These are phyloP conservation scores for Penicillium crustosum DNA, from an alignment of 2,329 filamentous ascomycete genomes.

Conservation along the genomic window DNA sequence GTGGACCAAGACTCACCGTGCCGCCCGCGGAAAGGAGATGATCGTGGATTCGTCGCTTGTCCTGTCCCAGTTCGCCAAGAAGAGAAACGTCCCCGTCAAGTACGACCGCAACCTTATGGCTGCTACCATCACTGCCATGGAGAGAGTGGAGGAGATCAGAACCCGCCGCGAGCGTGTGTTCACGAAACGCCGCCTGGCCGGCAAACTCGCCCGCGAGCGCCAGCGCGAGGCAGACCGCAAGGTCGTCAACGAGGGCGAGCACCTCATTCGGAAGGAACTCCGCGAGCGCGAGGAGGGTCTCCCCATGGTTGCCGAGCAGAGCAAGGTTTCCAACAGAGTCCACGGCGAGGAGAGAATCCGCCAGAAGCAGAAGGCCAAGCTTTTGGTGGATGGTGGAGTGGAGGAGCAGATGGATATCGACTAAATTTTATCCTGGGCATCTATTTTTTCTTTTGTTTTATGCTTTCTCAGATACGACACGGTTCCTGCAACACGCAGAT, in stretches of 20 bases:
- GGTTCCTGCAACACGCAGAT: constrained; percentile 22
- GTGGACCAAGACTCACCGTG: constrained; percentile 94
- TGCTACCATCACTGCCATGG: constrained; percentile 89
- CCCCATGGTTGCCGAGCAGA: constrained; percentile 36
- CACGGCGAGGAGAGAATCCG: constrained; percentile 44
- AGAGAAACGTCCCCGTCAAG: constrained; percentile 89
- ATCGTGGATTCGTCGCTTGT: constrained; percentile 86
- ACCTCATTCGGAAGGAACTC: constrained; percentile 75
- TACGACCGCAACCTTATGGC: constrained; percentile 92
- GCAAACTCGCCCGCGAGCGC: constrained; percentile 70
- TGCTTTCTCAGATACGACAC: constrained; percentile 27
- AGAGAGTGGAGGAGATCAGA: constrained; percentile 82
- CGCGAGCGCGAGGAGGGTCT: constrained; percentile 56
- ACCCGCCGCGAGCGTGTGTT: constrained; percentile 81
- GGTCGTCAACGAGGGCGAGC: constrained; percentile 87
- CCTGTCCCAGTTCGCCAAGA: constrained; percentile 73
- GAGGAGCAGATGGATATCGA: constrained; percentile 52
- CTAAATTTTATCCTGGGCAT: constrained; percentile 28
- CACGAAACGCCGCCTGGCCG: constrained; percentile 90
- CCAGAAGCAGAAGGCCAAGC: constrained; percentile 46
- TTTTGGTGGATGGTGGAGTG: constrained; percentile 46
- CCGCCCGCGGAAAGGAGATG: constrained; percentile 81
- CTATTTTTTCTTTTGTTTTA: constrained; percentile 21
- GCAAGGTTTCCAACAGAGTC: constrained; percentile 38
- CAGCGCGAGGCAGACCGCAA: constrained; percentile 78